Base-by-base conservation (phyloP, 371 early-diverging fungal species). In the Sporodiniella umbellata region DNA sequence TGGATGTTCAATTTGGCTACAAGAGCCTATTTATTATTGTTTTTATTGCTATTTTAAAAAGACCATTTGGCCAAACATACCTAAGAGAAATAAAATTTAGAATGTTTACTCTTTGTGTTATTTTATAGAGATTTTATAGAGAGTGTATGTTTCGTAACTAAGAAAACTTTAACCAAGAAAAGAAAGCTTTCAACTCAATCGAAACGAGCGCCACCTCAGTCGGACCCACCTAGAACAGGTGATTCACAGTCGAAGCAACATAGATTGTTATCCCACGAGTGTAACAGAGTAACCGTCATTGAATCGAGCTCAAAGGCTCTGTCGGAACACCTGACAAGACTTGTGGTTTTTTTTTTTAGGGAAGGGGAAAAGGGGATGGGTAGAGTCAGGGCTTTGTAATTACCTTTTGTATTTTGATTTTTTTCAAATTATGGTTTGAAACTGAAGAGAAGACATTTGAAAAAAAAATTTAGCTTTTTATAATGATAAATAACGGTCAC, bases 241-340 rank as follows among this genome's bases (percentile, higher is more conserved):
- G 56, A 48, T 46, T 45, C 45, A 49, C 60, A 64, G 53, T 60
- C 56, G 53, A 56, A 30, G 53, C 38, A 39, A 64, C 42, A 56
- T 51, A 28, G 31, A 23, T 64, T 56, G 50, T 38, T 64, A 26
- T 64, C 60, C 65, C 65, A 64, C 65, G 44, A 53, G 60, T 64
- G 60, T 64, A 64, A 64, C 65, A 60, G 65, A 60, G 65, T 11
- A 37, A 56, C 23, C 56, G 47, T 64, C 54, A 60, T 60, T 52
- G 57, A 18, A 19, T 33, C 35, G 49, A 54, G 54, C 55, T n/a
- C 39, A 45, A 47, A 51, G 30, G 51, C 51, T 53, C 49, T 35
- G 51, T 56, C 38, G 57, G 37, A 43, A 19, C 65, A 44, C 65
- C 60, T 64, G 65, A 64, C 65, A 64, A 37, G 51, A 64, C 65